Base-by-base conservation (phyloP, 2,329 filamentous ascomycete genomes). In the Sarocladiaceae sp. region DNA sequence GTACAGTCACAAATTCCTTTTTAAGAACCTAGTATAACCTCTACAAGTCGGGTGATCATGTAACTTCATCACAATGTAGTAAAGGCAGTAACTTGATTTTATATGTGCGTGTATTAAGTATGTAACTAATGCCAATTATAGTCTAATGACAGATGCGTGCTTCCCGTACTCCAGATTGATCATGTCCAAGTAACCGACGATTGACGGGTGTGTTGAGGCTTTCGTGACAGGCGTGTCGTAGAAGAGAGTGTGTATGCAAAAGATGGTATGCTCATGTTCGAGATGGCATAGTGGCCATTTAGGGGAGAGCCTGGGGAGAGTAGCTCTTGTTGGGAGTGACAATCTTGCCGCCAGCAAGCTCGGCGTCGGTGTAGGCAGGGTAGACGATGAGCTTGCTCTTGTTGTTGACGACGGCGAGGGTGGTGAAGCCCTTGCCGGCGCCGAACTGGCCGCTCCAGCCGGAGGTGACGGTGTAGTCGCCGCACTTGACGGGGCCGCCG, bases 401-500 rank as follows among this genome's bases (percentile, higher is more conserved):
- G 56, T 68, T 65, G 64, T 79, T 67, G 44, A 74, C 70, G 51
- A 82, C 73, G 18, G 74, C 68, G 25, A 82, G 65, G 20, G 75
- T 79, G 22, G 78, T 81, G 70, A 81, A 82, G 57, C 76, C 79
- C 23, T 75, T 67, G 55, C 64, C 73, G 12, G 65, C 53, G 48
- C 78, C 79, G 57, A 82, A 82, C 59, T 79, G 72, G 61, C 71
- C 77, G 62, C 72, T 77, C 78, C 78, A 82, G 67, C 76, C 75
- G 2, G 73, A 74, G 49, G 74, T 76, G 60, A 82, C 59, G 56
- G 70, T 76, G 70, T 71, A 82, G 53, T 60, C 60, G 35, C 77
- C 78, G 67, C 76, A 82, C 25, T 37, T 52, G 37, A 50, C 17
- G 40, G 72, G 68, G 17, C 69, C 71, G 46, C 69, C 70, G 61